Conservation (phyloP, 177 flowering plant species). For the Vitis hybrid region DNA sequence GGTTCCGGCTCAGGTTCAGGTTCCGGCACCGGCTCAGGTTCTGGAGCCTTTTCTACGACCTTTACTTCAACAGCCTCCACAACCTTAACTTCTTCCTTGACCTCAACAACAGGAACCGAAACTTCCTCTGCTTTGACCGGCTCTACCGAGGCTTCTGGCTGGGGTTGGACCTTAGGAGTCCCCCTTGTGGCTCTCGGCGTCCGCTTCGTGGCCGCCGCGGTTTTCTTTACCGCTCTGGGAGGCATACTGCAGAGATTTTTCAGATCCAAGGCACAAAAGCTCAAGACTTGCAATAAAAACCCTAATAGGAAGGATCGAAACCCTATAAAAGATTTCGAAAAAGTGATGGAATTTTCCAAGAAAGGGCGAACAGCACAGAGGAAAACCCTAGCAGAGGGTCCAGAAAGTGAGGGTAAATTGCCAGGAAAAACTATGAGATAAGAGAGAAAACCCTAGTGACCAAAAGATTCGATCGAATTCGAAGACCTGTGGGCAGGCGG, state of each 20-base stretch:
- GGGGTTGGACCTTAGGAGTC: conserved; percentile 26
- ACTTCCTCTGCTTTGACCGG: conserved; percentile 23
- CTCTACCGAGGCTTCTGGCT: conserved; percentile 30
- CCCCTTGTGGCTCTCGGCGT: conserved; percentile 24
- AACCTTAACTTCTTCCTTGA: conserved; percentile 22
- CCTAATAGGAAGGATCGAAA: background rate
- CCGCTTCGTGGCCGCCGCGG: conserved; percentile 31
- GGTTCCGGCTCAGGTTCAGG: conserved; percentile 15
- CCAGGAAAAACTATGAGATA: too few relatives aligned
- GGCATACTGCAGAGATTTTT: conserved; percentile 35
- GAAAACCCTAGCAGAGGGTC: too few relatives aligned
- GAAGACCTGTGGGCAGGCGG: too few relatives aligned
- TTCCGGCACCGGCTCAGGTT: background rate
- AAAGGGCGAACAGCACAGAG: background rate
- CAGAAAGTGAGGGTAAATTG: too few relatives aligned
- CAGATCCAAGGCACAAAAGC: background rate
- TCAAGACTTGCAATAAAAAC: background rate
- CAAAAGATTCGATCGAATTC: too few relatives aligned
- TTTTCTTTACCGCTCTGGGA: conserved; percentile 49
- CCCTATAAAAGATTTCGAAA: background rate
- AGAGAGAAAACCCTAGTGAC: too few relatives aligned
- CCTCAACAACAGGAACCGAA: conserved; percentile 13
- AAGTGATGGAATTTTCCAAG: background rate
- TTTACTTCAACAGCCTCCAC: conserved; percentile 15
- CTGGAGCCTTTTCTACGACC: conserved; percentile 1